Evolutionary conservation across 73 alveolate genomes (phyloP).

Genomic region (Paramecium caudatum): DNA sequence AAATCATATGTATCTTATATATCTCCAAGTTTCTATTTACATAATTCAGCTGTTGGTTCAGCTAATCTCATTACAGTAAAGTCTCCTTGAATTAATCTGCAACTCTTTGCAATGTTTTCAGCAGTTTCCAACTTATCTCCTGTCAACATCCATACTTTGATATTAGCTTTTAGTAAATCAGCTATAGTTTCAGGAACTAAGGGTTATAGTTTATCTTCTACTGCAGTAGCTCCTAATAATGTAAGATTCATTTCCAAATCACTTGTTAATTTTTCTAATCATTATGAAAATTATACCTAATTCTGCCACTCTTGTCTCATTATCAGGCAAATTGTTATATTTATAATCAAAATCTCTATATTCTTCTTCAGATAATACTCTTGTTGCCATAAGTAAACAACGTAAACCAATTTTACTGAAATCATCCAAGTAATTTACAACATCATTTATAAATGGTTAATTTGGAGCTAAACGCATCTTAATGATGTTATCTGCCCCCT

Average conservation of each 20-base stretch:
- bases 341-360: constrained; percentile 84
- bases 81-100: constrained; percentile 89
- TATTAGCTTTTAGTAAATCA: constrained; percentile 82
- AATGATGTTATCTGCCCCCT: constrained; percentile 91
- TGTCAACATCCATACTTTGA: constrained; percentile 86
- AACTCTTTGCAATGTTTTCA: constrained; percentile 95
- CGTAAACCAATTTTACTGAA: constrained; percentile 90
- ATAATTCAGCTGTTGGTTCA: constrained; percentile 74
- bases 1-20: constrained; percentile 74
- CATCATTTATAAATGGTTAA: constrained; percentile 73
- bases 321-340: constrained; percentile 78
- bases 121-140: constrained; percentile 99
- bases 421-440: constrained; percentile 76
- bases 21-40: constrained; percentile 56
- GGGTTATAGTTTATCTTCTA: constrained; percentile 97
- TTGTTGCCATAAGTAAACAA: constrained; percentile 93
- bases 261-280: constrained; percentile 88
- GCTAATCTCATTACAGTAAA: constrained; percentile 84
- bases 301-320: constrained; percentile 84
- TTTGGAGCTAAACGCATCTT: constrained; percentile 75
- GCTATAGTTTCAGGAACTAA: constrained; percentile 97
- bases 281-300: too few relatives aligned
- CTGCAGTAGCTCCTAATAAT: constrained; percentile 97
- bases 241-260: constrained; percentile 92
- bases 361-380: constrained; percentile 89